phyloP scores from a whole-genome alignment of 768 basidiomycete genomes.

The Tephrocybe rancida region DNA sequence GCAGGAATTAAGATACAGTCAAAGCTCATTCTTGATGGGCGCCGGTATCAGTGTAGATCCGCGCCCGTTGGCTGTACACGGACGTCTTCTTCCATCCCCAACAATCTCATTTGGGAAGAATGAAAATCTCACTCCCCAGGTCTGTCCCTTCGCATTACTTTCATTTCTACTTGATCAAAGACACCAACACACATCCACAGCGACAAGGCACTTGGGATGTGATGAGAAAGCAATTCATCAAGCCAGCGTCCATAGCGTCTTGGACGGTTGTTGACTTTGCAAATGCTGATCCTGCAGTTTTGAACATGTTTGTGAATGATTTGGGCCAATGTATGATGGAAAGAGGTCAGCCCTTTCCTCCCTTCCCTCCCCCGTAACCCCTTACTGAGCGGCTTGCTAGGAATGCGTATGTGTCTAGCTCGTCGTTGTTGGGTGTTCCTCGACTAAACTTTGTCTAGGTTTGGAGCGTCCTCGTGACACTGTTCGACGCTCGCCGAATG shows the following conservation, averaged over 20 bases:
- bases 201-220: constrained; percentile 33
- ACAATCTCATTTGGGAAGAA: constrained; percentile 28
- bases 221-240: constrained; percentile 25
- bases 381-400: constrained; percentile 1
- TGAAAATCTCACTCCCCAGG: constrained; percentile 11
- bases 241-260: constrained; percentile 14
- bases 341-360: constrained; percentile 21
- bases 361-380: background rate
- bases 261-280: constrained; percentile 31
- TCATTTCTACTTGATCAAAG: background rate
- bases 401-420: constrained; percentile 18
- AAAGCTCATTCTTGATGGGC: constrained; percentile 42
- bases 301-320: constrained; percentile 23
- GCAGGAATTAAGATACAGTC: constrained; percentile 33
- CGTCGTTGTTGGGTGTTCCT: background rate
- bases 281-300: constrained; percentile 7
- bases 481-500: constrained; percentile 2
- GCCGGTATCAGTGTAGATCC: constrained; percentile 37
- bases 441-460: background rate
- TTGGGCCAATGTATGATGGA: constrained; percentile 23
- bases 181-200: constrained; percentile 1
- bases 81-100: constrained; percentile 36
- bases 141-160: background rate
- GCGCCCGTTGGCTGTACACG: constrained; percentile 31
- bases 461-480: constrained; percentile 9